phyloP scores from a whole-genome alignment of 257 asterid genomes.

The Verbena officinalis region DNA sequence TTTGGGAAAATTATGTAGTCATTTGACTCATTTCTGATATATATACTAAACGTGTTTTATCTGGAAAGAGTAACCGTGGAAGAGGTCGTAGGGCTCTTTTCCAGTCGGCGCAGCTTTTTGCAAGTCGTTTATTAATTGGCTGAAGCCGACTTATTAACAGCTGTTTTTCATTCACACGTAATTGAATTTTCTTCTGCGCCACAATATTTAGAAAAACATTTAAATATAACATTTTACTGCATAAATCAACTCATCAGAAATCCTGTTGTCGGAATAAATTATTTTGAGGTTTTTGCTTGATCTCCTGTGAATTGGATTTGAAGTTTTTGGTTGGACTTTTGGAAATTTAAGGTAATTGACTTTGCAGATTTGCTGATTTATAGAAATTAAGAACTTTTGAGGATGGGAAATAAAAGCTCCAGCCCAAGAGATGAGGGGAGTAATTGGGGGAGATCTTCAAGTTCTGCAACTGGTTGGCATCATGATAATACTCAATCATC shows the following conservation, averaged over 20 bases:
- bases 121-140: neutral
- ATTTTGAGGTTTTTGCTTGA: constrained; percentile 14
- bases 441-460: constrained; percentile 58
- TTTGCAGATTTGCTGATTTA: constrained; percentile 22
- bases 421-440: constrained; percentile 43
- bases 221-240: neutral
- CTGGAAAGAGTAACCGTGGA: neutral
- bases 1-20: neutral
- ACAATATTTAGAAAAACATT: neutral
- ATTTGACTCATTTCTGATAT: constrained; percentile 2
- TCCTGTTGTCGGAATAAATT: neutral
- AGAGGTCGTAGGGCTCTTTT: constrained; percentile 18
- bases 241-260: neutral
- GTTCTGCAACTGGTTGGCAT: constrained; percentile 52
- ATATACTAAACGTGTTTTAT: constrained; percentile 1
- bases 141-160: constrained; percentile 22
- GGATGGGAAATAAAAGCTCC: constrained; percentile 85
- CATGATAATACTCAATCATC: constrained; percentile 48
- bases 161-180: constrained; percentile 19
- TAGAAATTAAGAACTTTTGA: constrained; percentile 5
- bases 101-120: constrained; percentile 35
- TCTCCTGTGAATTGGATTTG: constrained; percentile 1
- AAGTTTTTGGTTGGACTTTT: constrained; percentile 4
- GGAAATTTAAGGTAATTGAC: constrained; percentile 23
- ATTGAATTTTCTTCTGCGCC: constrained; percentile 34